Evolutionary conservation across 139 green algal genomes (phyloP), one percentile per base, ranked within the genome.

Genomic region (Volvox africanus): DNA sequence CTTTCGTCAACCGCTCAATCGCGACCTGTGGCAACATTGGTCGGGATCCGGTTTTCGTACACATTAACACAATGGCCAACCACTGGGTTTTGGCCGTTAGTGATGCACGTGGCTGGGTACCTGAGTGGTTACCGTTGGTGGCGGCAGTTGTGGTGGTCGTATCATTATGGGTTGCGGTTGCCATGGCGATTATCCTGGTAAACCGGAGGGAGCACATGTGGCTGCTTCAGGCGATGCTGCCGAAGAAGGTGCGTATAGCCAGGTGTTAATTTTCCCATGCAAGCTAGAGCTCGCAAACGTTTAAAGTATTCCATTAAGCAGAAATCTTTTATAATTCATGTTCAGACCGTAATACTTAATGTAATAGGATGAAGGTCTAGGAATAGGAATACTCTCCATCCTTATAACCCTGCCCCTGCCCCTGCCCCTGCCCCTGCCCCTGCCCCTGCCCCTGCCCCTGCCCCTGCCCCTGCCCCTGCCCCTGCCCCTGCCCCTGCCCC

Each of bases 171-270:
- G 32, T 91, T 30, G 36, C 78, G 6, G 20, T 61, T 14, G 69
- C 79, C 1, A 85, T 91, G 76, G 87, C 87, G 0, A 73, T 91
- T 65, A 91, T 91, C 61, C 33, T 91, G n/a, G 80, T 91, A 62
- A 91, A 91, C 76, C 77, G 87, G 11, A 61, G 87, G 3, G 87
- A 91, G 77, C 87, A 91, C 87, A 91, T 91, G 87, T 91, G 87
- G 87, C 87, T 91, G 36, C 77, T 91, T 16, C 87, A 91, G 78
- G 87, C 87, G 36, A 91, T 91, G 87, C 75, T 91, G 32, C 87
- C 87, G 3, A 65, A 91, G 17, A 91, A 91, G 87, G 87, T 91
- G 65, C 24, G 65, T 24, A 12, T 73, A 28, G 65, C 2, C 9
- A 28, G 44, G 9, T 55, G 44, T 55, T 14, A n/a, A n/a, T n/a